Evolutionary conservation across 192 early-diverging fungal genomes (phyloP), one percentile per base, ranked within the genome.

Genomic region (Backusella parvicylindrica): DNA sequence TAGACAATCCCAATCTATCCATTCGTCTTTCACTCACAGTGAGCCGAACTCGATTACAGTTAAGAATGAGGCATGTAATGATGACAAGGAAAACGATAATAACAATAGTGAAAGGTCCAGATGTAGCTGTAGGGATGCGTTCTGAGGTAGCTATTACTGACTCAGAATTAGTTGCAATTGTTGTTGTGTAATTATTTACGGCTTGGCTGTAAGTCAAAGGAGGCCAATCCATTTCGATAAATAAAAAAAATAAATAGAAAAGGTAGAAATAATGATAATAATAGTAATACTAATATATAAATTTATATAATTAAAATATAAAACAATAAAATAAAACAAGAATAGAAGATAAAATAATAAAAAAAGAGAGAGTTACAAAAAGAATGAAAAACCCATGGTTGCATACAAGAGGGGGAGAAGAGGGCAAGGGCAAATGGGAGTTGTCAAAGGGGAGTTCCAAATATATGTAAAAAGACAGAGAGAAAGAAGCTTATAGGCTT

Each of bases 11-110:
- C 11, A 68, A 68, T 68, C 12, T 72, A 36, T 72, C 13, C 50
- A 72, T 63, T 6, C 53, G 49, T 60, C 50, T 72, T 15, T 32
- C 35, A 60, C 32, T 56, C 15, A 72, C 53, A 1, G 35, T 37
- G 12, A 36, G 71, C 23, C 71, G 32, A 21, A 72, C 36, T 37
- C 71, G 35, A 60, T 53, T 56, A 6, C 71, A 72, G 15, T 72
- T 72, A 38, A 63, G 23, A 13, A 72, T 72, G 3, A 72, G 5
- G 15, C 71, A 72, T 33, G 71, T 63, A n/a, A 72, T 33, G 7
- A 72, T 18, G 26, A 72, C 32, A 31, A 72, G 50, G 23, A 60
- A 31, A 23, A 49, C 33, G 11, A 63, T 35, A n/a, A 72, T 16
- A 7, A 53, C n/a, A 26, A 72, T n/a, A 15, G 50, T 38, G 18